Conservation (phyloP, 306 rosid genomes). For the Prunus dulcis region DNA sequence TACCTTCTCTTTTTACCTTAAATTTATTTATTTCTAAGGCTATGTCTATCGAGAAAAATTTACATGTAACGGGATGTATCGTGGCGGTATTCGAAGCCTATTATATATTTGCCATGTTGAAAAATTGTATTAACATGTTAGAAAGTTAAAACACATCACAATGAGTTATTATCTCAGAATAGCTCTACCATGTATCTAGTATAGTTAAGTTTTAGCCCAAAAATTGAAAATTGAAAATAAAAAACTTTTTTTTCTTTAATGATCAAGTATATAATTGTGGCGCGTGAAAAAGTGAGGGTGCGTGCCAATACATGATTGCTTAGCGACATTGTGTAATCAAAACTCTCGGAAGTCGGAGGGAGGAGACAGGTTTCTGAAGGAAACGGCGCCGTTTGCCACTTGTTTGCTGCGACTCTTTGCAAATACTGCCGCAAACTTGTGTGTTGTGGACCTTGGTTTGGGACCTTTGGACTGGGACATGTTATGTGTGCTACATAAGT, state of each 20-base stretch:
- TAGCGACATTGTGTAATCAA: not conserved
- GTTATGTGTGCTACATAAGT: not conserved
- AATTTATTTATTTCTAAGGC: too few species aligned
- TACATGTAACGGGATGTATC: too few species aligned
- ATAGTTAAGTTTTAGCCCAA: too few species aligned
- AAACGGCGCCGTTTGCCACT: not conserved
- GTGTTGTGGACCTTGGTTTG: not conserved
- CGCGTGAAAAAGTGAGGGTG: not conserved
- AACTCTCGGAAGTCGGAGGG: not conserved
- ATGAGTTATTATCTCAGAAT: accelerated
- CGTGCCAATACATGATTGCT: not conserved
- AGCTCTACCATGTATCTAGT: too few species aligned
- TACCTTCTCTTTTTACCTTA: too few species aligned
- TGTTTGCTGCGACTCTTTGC: not conserved
- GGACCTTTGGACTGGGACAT: not conserved
- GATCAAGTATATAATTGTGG: not conserved
- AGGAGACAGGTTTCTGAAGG: not conserved
- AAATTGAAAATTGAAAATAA: too few species aligned
- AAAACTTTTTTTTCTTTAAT: too few species aligned
- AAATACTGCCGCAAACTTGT: not conserved
- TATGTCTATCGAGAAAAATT: too few species aligned
- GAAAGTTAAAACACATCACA: too few species aligned
- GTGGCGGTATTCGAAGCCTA: too few species aligned
- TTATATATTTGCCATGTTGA: accelerated
- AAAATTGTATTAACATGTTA: too few species aligned